A percentile compares a stretch with the other conserved stretches of the same genome.
Conservation (phyloP, 805 yeast species). For the Starmerella khaoyaiensis region DNA sequence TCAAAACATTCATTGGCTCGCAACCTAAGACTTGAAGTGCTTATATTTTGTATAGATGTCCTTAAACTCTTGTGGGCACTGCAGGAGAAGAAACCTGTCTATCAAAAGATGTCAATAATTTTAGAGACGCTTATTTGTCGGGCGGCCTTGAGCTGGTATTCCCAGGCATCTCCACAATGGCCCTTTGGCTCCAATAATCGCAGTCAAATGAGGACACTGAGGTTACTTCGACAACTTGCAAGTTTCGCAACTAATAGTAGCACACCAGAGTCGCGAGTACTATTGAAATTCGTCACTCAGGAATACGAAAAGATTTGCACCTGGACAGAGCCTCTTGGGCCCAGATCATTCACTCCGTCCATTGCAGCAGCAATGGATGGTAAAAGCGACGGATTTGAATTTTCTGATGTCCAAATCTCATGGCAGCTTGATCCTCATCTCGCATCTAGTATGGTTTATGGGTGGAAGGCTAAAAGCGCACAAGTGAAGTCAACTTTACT, state of each 20-base stretch:
- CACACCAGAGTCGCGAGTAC: slow-evolving; percentile 28
- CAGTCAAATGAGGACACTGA: slow-evolving; percentile 55
- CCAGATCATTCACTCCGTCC: not conserved
- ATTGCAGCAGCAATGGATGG: not conserved
- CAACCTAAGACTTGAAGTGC: slow-evolving; percentile 56
- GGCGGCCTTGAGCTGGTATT: slow-evolving; percentile 72
- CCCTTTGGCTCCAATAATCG: slow-evolving; percentile 79
- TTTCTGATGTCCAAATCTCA: slow-evolving; percentile 39
- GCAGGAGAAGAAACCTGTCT: slow-evolving; percentile 25
- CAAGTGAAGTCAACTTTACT: slow-evolving; percentile 31
- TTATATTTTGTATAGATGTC: slow-evolving; percentile 54
- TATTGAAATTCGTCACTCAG: slow-evolving; percentile 54
- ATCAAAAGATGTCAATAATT: slow-evolving; percentile 28
- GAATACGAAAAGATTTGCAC: slow-evolving; percentile 61
- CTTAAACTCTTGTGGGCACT: slow-evolving; percentile 38
- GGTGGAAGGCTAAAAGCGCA: slow-evolving; percentile 4
- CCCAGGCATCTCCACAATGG: slow-evolving; percentile 39
- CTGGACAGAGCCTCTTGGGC: slow-evolving; percentile 56
- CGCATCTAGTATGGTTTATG: slow-evolving; percentile 45
- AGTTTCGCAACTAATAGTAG: slow-evolving; percentile 28
- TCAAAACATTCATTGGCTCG: slow-evolving; percentile 78
- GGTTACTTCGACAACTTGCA: slow-evolving; percentile 31
- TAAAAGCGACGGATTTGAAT: slow-evolving; percentile 9
- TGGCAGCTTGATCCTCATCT: slow-evolving; percentile 56
- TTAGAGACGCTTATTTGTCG: slow-evolving; percentile 44